Conservation (phyloP, 305 asterid genomes). For the Andrographis paniculata region DNA sequence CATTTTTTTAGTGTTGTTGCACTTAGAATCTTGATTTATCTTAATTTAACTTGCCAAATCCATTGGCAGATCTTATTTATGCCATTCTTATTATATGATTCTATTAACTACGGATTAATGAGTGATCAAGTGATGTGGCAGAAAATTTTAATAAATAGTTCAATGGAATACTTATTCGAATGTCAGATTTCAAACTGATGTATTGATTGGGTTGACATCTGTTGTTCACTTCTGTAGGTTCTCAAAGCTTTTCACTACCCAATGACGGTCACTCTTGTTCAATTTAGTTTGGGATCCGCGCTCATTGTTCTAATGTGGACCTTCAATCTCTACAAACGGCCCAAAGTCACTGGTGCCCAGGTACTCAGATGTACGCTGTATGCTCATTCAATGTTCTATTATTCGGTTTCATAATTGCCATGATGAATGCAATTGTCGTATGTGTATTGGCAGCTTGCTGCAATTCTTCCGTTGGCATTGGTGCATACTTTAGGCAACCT, state of each 20-base stretch:
- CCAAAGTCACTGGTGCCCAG: slow-evolving; percentile 85
- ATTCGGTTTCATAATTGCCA: slow-evolving; percentile 8
- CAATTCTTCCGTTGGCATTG: slow-evolving; percentile 81
- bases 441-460: slow-evolving; percentile 55
- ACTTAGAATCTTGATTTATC: too few relatives aligned
- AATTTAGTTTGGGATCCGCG: slow-evolving; percentile 78
- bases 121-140: too few relatives aligned
- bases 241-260: slow-evolving; percentile 81
- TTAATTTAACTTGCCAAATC: too few relatives aligned
- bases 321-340: slow-evolving; percentile 67
- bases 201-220: slow-evolving; percentile 4
- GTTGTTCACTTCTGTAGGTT: slow-evolving; percentile 36
- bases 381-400: not conserved
- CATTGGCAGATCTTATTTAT: too few relatives aligned
- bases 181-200: not conserved
- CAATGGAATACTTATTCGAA: too few relatives aligned
- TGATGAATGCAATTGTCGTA: slow-evolving; percentile 2
- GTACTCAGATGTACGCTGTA: slow-evolving; percentile 25
- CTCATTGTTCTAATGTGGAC: slow-evolving; percentile 77
- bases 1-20: too few relatives aligned
- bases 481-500: slow-evolving; percentile 91
- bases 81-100: too few relatives aligned
- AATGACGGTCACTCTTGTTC: slow-evolving; percentile 70
- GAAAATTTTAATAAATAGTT: too few relatives aligned
- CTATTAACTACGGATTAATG: too few relatives aligned